Evolutionary conservation across 1,284 basidiomycete genomes (phyloP).

Genomic region (Athelia psychrophila): DNA sequence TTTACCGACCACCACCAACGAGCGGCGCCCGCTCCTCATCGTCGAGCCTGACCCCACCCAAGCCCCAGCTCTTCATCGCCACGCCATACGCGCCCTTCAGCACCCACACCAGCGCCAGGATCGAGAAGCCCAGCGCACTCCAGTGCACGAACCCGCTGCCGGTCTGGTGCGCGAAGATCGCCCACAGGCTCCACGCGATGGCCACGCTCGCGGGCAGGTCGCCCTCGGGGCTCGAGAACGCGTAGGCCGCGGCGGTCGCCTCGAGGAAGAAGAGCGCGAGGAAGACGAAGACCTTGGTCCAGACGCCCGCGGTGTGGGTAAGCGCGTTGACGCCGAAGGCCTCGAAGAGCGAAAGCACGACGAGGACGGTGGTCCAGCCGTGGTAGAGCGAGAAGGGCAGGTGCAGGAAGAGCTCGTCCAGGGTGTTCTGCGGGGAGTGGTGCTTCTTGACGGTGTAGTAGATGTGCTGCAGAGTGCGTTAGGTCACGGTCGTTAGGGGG

Average conservation of each 20-base stretch:
- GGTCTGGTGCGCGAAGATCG: slow-evolving; percentile 75
- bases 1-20: no score
- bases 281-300: slow-evolving; percentile 95
- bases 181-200: slow-evolving; percentile 82
- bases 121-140: slow-evolving; percentile 82
- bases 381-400: slow-evolving; percentile 93
- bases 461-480: slow-evolving; percentile 56
- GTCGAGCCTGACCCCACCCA: slow-evolving; percentile 53
- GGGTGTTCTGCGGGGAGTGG: slow-evolving; percentile 59
- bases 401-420: slow-evolving; percentile 80
- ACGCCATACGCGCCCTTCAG: slow-evolving; percentile 67
- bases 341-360: slow-evolving; percentile 86
- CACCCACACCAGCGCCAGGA: slow-evolving; percentile 84
- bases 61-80: slow-evolving; percentile 35
- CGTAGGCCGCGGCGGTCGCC: slow-evolving; percentile 87
- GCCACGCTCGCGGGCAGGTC: slow-evolving; percentile 88
- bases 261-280: slow-evolving; percentile 93
- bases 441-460: slow-evolving; percentile 91
- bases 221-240: slow-evolving; percentile 85
- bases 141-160: slow-evolving; percentile 82
- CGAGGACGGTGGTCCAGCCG: slow-evolving; percentile 92
- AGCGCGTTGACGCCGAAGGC: slow-evolving; percentile 84
- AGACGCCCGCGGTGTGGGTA: slow-evolving; percentile 69
- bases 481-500: no score
- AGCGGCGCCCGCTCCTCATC: slow-evolving; percentile 90